phyloP scores from a whole-genome alignment of 2,329 filamentous ascomycete genomes.

The Peltaster fructicola region DNA sequence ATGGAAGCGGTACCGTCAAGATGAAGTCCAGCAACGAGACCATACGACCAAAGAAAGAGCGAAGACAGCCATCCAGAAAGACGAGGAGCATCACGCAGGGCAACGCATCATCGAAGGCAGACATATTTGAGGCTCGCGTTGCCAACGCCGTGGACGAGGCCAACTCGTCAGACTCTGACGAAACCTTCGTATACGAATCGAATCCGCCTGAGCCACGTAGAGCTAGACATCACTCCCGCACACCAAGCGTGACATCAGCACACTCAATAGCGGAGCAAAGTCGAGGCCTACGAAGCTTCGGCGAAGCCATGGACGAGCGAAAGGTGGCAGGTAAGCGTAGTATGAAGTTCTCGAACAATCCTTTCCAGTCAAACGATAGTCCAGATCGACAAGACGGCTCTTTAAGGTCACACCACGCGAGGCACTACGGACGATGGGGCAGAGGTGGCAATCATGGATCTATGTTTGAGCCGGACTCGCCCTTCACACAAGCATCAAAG shows the following conservation, averaged over 20 bases:
- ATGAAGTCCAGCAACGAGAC: slow-evolving; percentile 89
- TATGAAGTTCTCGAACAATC: slow-evolving; percentile 85
- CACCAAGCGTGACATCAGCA: slow-evolving; percentile 76
- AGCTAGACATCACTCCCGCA: slow-evolving; percentile 69
- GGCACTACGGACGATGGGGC: slow-evolving; percentile 65
- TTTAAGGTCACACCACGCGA: slow-evolving; percentile 45
- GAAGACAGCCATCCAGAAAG: slow-evolving; percentile 64
- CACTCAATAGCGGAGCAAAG: slow-evolving; percentile 48
- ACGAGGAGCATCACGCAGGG: slow-evolving; percentile 51
- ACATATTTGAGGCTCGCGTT: slow-evolving; percentile 95
- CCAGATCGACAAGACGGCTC: slow-evolving; percentile 25
- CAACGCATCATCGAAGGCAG: slow-evolving; percentile 84
- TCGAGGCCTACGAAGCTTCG: slow-evolving; percentile 43
- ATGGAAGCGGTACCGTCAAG: slow-evolving; percentile 54
- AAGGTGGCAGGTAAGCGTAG: slow-evolving; percentile 62
- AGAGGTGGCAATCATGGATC: slow-evolving; percentile 54
- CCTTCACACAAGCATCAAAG: slow-evolving; percentile 56
- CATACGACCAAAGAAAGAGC: slow-evolving; percentile 84
- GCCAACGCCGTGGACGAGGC: slow-evolving; percentile 91
- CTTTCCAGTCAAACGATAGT: slow-evolving; percentile 45
- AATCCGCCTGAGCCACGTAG: slow-evolving; percentile 54
- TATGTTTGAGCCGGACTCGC: slow-evolving; percentile 59
- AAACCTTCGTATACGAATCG: slow-evolving; percentile 97
- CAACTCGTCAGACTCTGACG: slow-evolving; percentile 90
- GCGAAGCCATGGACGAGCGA: slow-evolving; percentile 42